Evolutionary conservation across 1,284 basidiomycete genomes (phyloP).

Genomic region (Pascua sp.): DNA sequence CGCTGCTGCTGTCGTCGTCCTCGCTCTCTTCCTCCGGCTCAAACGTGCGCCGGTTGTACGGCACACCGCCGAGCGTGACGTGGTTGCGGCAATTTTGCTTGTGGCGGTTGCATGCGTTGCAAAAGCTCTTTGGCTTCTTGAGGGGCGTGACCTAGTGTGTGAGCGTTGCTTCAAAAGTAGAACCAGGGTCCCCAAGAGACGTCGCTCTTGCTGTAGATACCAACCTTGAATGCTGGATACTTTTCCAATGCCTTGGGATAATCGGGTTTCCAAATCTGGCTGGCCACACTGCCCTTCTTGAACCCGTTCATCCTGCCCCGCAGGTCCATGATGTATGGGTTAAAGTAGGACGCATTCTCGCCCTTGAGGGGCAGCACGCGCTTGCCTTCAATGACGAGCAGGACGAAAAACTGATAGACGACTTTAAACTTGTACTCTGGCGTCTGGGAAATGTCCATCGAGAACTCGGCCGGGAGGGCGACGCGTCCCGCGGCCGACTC

Average conservation of each 20-base stretch:
- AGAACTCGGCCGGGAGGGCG: constrained; percentile 61
- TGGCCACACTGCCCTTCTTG: constrained; percentile 26
- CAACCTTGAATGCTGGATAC: constrained; percentile 56
- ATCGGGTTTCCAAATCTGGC: constrained; percentile 62
- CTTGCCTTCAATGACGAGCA: constrained; percentile 60
- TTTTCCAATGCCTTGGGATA: constrained; percentile 64
- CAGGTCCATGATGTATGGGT: constrained; percentile 7
- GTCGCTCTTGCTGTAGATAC: neutral
- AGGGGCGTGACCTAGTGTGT: neutral
- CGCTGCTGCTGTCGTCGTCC: neutral
- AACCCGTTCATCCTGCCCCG: neutral
- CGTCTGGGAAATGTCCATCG: constrained; percentile 70
- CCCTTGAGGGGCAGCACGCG: constrained; percentile 25
- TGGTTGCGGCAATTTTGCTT: constrained; percentile 1
- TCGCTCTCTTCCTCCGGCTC: neutral
- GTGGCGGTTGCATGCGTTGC: constrained; percentile 10
- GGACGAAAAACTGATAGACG: constrained; percentile 77
- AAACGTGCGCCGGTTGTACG: constrained; percentile 2
- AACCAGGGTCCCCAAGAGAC: no score
- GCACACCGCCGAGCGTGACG: constrained; percentile 1
- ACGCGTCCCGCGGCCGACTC: constrained; percentile 49
- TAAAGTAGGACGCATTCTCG: constrained; percentile 28
- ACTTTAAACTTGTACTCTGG: constrained; percentile 53
- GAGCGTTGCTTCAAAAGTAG: neutral
- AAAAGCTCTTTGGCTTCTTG: constrained; percentile 1